Conservation (phyloP, 2,329 filamentous ascomycete species). For the Ascochyta lentis region DNA sequence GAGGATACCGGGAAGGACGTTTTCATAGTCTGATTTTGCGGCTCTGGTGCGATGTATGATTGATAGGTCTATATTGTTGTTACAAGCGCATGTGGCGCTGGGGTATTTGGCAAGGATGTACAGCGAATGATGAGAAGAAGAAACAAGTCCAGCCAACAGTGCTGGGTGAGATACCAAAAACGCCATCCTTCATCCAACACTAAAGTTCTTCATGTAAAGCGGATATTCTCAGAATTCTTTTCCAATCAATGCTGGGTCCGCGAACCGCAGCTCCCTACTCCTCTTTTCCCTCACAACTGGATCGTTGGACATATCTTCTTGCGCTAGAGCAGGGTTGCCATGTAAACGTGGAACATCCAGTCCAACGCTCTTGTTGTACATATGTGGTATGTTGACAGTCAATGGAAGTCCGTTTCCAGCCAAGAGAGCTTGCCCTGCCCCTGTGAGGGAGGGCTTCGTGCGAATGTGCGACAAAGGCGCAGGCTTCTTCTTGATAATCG, state of each 20-base stretch:
- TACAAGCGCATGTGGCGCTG: constrained; percentile 12
- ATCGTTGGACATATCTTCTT: constrained; percentile 18
- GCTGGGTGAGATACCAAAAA: not conserved
- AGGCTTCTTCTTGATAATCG: constrained; percentile 23
- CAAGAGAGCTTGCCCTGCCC: constrained; percentile 26
- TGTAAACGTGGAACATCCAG: constrained; percentile 29
- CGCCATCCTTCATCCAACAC: not conserved
- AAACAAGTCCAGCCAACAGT: not conserved
- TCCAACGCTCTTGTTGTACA: constrained; percentile 18
- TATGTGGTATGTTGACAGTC: constrained; percentile 28
- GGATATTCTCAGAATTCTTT: constrained; percentile 17
- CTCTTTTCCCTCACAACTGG: constrained; percentile 24
- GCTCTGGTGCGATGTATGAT: not conserved
- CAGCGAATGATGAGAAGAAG: constrained; percentile 7
- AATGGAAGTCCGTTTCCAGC: constrained; percentile 29
- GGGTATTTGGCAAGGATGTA: constrained; percentile 13
- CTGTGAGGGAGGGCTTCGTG: constrained; percentile 27
- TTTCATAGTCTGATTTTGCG: not conserved
- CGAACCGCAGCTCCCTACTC: constrained; percentile 31
- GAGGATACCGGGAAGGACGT: not conserved
- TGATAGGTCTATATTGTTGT: not conserved
- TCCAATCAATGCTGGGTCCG: constrained; percentile 27
- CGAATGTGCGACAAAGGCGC: constrained; percentile 10
- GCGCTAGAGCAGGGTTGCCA: constrained; percentile 9
- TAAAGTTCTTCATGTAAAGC: not conserved